Evolutionary conservation across 257 asterid genomes (phyloP).

Genomic region (Cordia subcordata): DNA sequence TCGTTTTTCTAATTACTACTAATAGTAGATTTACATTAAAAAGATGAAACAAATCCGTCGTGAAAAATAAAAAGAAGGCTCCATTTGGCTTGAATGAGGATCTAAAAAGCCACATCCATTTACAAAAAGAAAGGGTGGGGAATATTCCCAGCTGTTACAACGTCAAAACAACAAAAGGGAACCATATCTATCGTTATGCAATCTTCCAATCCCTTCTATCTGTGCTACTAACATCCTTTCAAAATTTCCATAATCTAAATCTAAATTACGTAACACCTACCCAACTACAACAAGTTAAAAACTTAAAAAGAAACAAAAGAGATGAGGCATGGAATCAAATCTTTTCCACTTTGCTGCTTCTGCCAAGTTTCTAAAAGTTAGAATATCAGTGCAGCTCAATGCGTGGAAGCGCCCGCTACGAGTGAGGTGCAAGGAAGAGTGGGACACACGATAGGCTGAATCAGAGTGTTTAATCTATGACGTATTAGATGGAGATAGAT

Average conservation of each 20-base stretch:
- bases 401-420: too few relatives aligned
- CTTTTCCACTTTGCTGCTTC: too few relatives aligned
- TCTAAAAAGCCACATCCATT: constrained; percentile 42
- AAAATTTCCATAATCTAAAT: neutral
- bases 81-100: constrained; percentile 23
- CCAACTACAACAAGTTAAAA: constrained; percentile 13
- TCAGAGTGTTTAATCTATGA: too few relatives aligned
- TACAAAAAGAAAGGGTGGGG: constrained; percentile 30
- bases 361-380: too few relatives aligned
- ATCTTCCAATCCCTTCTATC: constrained; percentile 13
- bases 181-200: constrained; percentile 18
- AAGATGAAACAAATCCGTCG: constrained; percentile 11
- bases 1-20: too few relatives aligned
- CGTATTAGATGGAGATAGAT: neutral
- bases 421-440: neutral
- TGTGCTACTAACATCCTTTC: too few relatives aligned
- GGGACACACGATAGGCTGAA: neutral
- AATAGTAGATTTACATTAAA: neutral
- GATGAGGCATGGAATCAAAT: too few relatives aligned
- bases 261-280: constrained; percentile 5
- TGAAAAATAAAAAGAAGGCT: constrained; percentile 5
- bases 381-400: too few relatives aligned
- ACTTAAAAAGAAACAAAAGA: neutral
- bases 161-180: constrained; percentile 35
- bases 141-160: constrained; percentile 42